A percentile compares a stretch with the other conserved stretches of the same genome.
These are phyloP conservation scores for Podaxis rugospora DNA, from an alignment of 768 basidiomycete species.

Conservation along the genomic window DNA sequence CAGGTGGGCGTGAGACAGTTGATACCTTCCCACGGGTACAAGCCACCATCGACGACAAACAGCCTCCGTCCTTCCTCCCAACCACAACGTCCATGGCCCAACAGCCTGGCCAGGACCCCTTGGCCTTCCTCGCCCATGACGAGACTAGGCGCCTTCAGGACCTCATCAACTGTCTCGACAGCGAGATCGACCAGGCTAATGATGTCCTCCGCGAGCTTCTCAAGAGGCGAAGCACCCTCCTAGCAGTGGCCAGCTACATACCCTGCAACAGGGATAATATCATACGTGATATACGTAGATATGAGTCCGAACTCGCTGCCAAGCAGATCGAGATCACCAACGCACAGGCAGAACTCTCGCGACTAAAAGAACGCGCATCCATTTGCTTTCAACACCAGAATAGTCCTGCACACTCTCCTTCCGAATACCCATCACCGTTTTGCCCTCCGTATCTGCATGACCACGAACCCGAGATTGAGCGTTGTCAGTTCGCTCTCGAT, in stretches of 20 bases:
- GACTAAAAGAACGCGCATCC: not conserved
- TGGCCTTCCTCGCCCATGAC: not conserved
- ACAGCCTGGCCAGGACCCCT: constrained; percentile 1
- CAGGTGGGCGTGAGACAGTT: constrained; percentile 8
- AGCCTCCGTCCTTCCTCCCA: not conserved
- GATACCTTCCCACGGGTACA: constrained; percentile 4
- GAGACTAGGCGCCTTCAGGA: constrained; percentile 7
- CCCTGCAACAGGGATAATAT: constrained; percentile 9
- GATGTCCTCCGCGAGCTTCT: constrained; percentile 10
- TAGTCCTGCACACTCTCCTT: not conserved
- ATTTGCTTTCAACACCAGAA: not conserved
- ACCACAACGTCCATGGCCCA: constrained; percentile 9
- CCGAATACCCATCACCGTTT: not conserved
- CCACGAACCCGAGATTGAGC: constrained; percentile 4
- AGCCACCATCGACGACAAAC: constrained; percentile 6
- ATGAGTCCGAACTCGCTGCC: constrained; percentile 3
- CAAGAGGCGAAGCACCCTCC: constrained; percentile 9
- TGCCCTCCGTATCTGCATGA: not conserved
- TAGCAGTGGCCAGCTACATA: constrained; percentile 9
- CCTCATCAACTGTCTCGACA: constrained; percentile 11
- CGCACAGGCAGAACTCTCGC: constrained; percentile 1
- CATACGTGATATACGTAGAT: not conserved
- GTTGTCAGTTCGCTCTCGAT: not conserved
- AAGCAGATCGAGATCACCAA: constrained; percentile 1
- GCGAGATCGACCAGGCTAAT: constrained; percentile 12